Percentiles rank a stretch among this genome's conserved stretches.
phyloP scores from a whole-genome alignment of 208 protist genomes.

The Leishmania braziliensis region DNA sequence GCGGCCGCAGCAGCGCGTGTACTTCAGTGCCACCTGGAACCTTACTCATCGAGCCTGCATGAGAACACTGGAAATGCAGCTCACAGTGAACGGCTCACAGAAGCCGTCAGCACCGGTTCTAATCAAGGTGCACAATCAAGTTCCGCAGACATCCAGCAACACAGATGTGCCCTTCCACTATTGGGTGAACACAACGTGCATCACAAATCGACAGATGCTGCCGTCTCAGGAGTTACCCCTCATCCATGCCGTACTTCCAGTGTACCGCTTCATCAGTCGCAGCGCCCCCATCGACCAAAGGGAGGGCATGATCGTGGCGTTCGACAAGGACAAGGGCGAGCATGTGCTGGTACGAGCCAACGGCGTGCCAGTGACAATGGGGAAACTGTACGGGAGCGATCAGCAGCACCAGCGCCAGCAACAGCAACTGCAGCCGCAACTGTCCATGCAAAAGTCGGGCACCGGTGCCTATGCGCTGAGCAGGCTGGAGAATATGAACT shows the following conservation, averaged over 20 bases:
- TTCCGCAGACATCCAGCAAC: constrained; percentile 53
- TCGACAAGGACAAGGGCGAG: constrained; percentile 78
- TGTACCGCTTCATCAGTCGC: constrained; percentile 68
- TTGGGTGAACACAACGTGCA: constrained; percentile 86
- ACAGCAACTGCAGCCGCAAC: not conserved
- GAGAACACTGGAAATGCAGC: constrained; percentile 66
- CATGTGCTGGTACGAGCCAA: constrained; percentile 77
- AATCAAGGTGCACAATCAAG: constrained; percentile 70
- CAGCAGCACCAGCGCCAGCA: not conserved
- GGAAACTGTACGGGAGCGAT: constrained; percentile 16
- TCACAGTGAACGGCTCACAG: constrained; percentile 80
- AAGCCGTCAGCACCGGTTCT: constrained; percentile 71
- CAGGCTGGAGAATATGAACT: constrained; percentile 19
- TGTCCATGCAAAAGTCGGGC: constrained; percentile 1
- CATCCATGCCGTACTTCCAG: constrained; percentile 69
- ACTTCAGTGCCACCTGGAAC: constrained; percentile 83
- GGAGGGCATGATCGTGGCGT: constrained; percentile 77
- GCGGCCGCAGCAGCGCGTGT: constrained; percentile 85
- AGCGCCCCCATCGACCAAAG: constrained; percentile 42
- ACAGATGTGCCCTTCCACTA: constrained; percentile 83
- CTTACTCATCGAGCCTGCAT: constrained; percentile 59
- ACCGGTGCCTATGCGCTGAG: constrained; percentile 2
- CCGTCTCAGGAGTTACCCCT: constrained; percentile 78
- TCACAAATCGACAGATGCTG: constrained; percentile 81
- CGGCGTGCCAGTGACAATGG: constrained; percentile 71